phyloP scores from a whole-genome alignment of 805 yeast species.

The Alloascoidea hylecoeti region DNA sequence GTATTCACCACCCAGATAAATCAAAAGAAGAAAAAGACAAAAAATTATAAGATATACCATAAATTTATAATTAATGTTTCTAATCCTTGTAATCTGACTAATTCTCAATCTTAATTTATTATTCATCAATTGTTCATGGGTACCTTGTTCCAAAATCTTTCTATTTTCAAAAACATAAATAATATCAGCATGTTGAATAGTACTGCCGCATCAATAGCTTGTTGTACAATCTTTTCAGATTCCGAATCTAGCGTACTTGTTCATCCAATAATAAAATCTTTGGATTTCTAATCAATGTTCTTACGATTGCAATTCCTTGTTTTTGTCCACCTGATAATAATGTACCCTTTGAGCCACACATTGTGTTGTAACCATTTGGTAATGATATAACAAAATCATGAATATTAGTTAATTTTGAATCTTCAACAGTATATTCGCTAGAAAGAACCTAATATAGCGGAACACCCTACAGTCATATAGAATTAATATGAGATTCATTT shows the following conservation, averaged over 20 bases:
- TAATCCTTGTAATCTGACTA: too few relatives aligned
- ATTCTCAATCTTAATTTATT: too few relatives aligned
- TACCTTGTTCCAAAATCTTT: slow-evolving; percentile 42
- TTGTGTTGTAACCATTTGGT: slow-evolving; percentile 48
- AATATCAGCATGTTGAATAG: slow-evolving; percentile 47
- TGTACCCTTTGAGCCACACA: slow-evolving; percentile 40
- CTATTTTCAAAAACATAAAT: slow-evolving; percentile 54
- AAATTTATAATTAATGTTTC: too few relatives aligned
- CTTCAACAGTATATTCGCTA: slow-evolving; percentile 31
- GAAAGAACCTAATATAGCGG: slow-evolving; percentile 17
- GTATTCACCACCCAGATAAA: too few relatives aligned
- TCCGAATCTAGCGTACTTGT: slow-evolving; percentile 52
- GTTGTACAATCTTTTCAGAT: slow-evolving; percentile 67
- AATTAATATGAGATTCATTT: too few relatives aligned
- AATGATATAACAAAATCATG: slow-evolving; percentile 40
- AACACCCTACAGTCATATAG: too few relatives aligned
- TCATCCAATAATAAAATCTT: slow-evolving; percentile 52
- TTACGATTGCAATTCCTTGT: slow-evolving; percentile 63
- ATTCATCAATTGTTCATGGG: slow-evolving; percentile 34
- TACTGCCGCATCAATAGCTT: slow-evolving; percentile 54
- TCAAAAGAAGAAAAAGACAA: too few relatives aligned
- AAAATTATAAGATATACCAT: too few relatives aligned
- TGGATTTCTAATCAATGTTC: slow-evolving; percentile 58
- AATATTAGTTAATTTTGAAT: slow-evolving; percentile 35
- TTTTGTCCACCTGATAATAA: slow-evolving; percentile 64